Evolutionary conservation across 345 rosid species (phyloP).

Genomic region (Physaria fendleri): DNA sequence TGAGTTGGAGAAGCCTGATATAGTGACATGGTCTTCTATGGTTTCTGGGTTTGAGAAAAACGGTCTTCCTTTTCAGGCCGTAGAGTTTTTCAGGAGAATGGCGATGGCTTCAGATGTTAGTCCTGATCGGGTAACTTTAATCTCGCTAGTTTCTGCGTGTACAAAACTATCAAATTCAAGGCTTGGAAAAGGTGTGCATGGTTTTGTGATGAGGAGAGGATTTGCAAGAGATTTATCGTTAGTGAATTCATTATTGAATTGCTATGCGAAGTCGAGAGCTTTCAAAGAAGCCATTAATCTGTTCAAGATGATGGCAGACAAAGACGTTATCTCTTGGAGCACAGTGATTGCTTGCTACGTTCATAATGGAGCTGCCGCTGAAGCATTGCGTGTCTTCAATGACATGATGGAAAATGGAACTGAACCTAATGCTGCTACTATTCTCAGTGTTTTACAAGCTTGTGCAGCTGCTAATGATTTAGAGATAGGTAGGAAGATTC

Average conservation of each 20-base stretch:
- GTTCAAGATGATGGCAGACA: conserved; percentile 37
- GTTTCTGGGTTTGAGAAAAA: conserved; percentile 51
- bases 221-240: conserved; percentile 30
- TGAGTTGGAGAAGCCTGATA: conserved; percentile 39
- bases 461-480: conserved; percentile 39
- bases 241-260: conserved; percentile 41
- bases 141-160: conserved; percentile 52
- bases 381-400: conserved; percentile 34
- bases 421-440: conserved; percentile 37
- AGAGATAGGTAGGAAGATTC: conserved; percentile 43
- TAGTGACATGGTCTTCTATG: conserved; percentile 55
- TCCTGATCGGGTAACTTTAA: conserved; percentile 39
- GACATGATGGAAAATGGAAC: conserved; percentile 38
- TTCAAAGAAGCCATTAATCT: conserved; percentile 29
- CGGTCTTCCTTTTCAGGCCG: conserved; percentile 35
- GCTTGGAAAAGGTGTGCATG: conserved; percentile 46
- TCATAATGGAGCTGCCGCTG: conserved; percentile 32
- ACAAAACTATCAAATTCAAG: conserved; percentile 32
- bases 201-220: conserved; percentile 39
- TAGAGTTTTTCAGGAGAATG: conserved; percentile 36
- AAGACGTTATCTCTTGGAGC: conserved; percentile 58
- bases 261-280: conserved; percentile 40
- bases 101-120: conserved; percentile 25
- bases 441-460: conserved; percentile 42
- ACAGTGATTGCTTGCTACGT: conserved; percentile 40